phyloP scores from a whole-genome alignment of 2,329 filamentous ascomycete species.

The Nothomitra cinnamomea region DNA sequence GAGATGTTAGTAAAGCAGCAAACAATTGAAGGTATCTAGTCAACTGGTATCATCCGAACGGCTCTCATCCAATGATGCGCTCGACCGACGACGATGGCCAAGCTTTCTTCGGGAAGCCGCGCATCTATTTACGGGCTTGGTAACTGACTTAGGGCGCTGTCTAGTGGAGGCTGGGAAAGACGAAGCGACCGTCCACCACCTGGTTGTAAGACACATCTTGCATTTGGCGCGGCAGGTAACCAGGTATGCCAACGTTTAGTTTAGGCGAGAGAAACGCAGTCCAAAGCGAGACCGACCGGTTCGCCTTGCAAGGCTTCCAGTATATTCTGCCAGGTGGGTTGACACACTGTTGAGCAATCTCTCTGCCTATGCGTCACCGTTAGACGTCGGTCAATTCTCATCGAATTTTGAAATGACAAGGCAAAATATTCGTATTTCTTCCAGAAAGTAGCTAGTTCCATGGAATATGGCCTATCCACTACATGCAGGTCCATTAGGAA shows the following conservation, averaged over 20 bases:
- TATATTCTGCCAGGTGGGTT: background rate
- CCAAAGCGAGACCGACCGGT: background rate
- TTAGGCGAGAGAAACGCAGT: background rate
- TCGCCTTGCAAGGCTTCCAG: background rate
- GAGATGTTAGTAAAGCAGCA: background rate
- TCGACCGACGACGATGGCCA: background rate
- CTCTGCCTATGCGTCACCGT: background rate
- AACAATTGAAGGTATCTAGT: background rate
- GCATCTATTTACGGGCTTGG: background rate
- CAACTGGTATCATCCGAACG: background rate
- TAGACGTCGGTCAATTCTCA: too few species aligned
- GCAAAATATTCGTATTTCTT: too few species aligned
- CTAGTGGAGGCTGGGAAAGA: background rate
- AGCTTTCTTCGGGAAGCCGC: background rate
- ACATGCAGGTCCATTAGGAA: too few species aligned
- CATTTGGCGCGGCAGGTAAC: background rate
- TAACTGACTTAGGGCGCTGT: background rate
- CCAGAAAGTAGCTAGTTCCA: too few species aligned
- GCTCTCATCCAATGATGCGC: background rate
- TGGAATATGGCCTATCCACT: too few species aligned
- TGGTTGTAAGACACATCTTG: background rate
- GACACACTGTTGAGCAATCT: background rate
- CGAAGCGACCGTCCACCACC: background rate
- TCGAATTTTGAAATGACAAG: too few species aligned
- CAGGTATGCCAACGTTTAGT: background rate